Evolutionary conservation across 2,329 filamentous ascomycete genomes (phyloP).

Genomic region (Ophiocordyceps robertsii): DNA sequence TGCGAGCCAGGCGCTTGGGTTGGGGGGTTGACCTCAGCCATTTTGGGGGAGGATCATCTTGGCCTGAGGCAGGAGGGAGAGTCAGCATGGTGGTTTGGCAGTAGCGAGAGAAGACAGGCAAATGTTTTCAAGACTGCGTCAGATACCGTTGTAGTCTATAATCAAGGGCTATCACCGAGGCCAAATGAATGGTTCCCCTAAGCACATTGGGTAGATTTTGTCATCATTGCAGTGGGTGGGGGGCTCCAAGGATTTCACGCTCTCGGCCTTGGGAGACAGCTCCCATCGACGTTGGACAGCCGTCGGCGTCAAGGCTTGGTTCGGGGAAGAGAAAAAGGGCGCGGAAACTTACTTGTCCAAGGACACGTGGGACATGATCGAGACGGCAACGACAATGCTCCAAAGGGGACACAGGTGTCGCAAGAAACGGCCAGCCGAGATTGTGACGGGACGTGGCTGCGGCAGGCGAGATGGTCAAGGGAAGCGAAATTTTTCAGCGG

Average conservation of each 20-base stretch:
- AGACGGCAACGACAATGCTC: no score
- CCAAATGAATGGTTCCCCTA: slow-evolving; percentile 46
- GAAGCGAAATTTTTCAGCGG: no score
- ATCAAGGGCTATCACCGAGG: slow-evolving; percentile 48
- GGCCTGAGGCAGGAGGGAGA: slow-evolving; percentile 15
- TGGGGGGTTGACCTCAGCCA: slow-evolving; percentile 25
- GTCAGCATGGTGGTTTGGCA: background rate
- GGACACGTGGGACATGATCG: background rate
- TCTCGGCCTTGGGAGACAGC: no score
- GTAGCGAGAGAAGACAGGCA: slow-evolving; percentile 5
- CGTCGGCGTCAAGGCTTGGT: no score
- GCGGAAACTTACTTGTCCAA: background rate
- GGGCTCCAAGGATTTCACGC: background rate
- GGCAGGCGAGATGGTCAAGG: no score
- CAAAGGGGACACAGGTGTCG: background rate
- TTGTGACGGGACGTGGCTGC: no score
- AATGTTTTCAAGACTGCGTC: slow-evolving; percentile 33
- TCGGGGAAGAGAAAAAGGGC: no score
- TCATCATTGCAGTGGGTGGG: slow-evolving; percentile 40
- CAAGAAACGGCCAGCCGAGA: background rate
- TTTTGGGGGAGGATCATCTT: slow-evolving; percentile 32
- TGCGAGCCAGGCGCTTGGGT: slow-evolving; percentile 6
- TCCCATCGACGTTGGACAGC: no score
- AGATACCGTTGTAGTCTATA: slow-evolving; percentile 99
- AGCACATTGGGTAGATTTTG: slow-evolving; percentile 38